phyloP scores from a whole-genome alignment of 805 yeast genomes.

The Blastobotrys parvus region DNA sequence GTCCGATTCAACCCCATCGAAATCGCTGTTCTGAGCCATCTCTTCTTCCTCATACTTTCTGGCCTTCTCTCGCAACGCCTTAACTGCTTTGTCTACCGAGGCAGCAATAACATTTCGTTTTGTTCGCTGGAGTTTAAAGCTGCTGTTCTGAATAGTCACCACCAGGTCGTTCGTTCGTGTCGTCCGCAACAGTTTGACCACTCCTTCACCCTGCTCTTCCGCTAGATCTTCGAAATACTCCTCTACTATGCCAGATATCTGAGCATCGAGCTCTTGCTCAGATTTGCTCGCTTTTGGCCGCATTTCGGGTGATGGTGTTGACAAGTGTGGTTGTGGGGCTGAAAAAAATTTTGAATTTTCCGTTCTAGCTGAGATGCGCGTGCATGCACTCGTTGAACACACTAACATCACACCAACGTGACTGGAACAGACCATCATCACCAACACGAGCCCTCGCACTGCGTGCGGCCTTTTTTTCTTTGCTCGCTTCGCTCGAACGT shows the following conservation, averaged over 20 bases:
- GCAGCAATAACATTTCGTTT: conserved; percentile 58
- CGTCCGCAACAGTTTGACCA: conserved; percentile 29
- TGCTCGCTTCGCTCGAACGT: no score
- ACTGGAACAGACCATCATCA: no score
- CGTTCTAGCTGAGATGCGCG: no score
- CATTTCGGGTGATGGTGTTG: neutral
- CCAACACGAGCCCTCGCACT: no score
- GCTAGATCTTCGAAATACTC: conserved; percentile 16
- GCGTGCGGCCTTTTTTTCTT: no score
- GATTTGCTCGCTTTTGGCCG: neutral
- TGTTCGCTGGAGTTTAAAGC: conserved; percentile 57
- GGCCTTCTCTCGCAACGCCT: conserved; percentile 52
- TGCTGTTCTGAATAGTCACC: neutral
- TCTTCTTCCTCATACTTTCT: conserved; percentile 38
- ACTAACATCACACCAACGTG: no score
- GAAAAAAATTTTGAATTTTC: neutral
- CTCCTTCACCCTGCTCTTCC: conserved; percentile 16
- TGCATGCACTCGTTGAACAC: no score
- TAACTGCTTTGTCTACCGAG: conserved; percentile 52
- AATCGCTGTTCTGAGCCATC: conserved; percentile 31
- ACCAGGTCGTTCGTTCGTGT: conserved; percentile 32
- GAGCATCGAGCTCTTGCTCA: conserved; percentile 11
- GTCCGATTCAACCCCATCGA: conserved; percentile 31
- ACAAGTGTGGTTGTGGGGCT: neutral
- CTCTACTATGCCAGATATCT: conserved; percentile 22